phyloP scores from a whole-genome alignment of 306 rosid genomes.

The Cicer yamashitae region DNA sequence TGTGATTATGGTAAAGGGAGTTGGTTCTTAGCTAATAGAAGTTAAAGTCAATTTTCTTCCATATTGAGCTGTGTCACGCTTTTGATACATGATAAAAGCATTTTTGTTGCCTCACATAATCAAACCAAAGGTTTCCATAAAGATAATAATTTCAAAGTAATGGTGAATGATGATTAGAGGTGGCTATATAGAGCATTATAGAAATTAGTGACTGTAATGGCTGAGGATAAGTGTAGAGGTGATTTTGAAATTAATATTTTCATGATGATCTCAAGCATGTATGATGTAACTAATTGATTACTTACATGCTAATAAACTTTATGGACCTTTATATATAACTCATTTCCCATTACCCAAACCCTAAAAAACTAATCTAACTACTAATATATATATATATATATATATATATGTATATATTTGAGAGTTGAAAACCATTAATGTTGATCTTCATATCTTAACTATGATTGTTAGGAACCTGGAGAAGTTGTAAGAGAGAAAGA shows the following conservation, averaged over 20 bases:
- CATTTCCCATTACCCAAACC: slow-evolving; percentile 15
- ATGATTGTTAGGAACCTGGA: neutral
- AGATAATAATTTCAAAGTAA: slow-evolving; percentile 14
- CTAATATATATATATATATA: neutral
- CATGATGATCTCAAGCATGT: slow-evolving; percentile 4
- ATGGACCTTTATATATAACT: neutral
- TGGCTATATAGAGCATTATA: slow-evolving; percentile 4
- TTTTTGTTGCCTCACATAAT: slow-evolving; percentile 19
- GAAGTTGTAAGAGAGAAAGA: neutral
- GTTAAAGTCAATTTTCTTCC: slow-evolving; percentile 15
- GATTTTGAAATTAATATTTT: slow-evolving; percentile 12
- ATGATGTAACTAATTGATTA: slow-evolving; percentile 21
- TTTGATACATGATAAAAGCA: neutral
- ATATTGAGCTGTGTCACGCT: slow-evolving; percentile 10
- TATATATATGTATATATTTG: neutral
- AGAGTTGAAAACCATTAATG: slow-evolving; percentile 26
- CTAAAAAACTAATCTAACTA: neutral
- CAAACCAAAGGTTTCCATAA: neutral
- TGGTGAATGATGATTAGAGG: slow-evolving; percentile 14
- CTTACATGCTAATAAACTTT: neutral
- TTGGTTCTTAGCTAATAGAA: neutral
- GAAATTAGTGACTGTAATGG: neutral
- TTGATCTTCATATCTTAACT: slow-evolving; percentile 6
- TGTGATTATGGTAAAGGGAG: slow-evolving; percentile 14
- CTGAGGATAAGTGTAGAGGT: neutral